Base-by-base conservation (phyloP, 2,329 filamentous ascomycete species). In the Fusarium haematococcum region DNA sequence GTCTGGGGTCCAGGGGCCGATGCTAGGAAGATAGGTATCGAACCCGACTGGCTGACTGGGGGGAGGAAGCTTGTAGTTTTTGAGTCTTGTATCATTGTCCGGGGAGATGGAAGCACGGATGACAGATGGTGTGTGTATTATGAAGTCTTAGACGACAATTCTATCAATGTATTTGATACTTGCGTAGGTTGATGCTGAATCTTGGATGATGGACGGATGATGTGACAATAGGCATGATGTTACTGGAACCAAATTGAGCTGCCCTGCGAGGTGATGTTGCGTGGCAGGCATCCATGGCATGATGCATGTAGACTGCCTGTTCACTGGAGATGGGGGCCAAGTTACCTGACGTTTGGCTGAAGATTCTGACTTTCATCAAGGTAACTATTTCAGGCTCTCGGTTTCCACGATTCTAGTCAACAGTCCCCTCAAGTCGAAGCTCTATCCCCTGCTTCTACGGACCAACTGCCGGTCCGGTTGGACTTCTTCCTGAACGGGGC, bases 381-480 rank as follows among this genome's bases (percentile, higher is more conserved):
- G 25, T n/a, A 52, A 14, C 25, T 18, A 52, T 30, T 52, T n/a
- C 14, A 48, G 48, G 48, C 11, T 18, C 25, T n/a, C 30, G 4
- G n/a, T 14, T 16, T 56, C 20, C n/a, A 35, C 30, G 27, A 20
- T 35, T 56, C 50, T 20, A 27, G n/a, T 56, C 11, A 20, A 33
- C 11, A 16, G 18, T 23, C 9, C 14, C 25, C 16, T 54, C 23
- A 48, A 48, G 43, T 48, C 43, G 9, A n/a, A 6, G 9, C 16
- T n/a, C 45, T 30, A 27, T 50, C 25, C 20, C 37, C 37, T 45
- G 37, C 13, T 23, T 14, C 23, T 20, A 18, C 27, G 30, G 43
- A 41, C 37, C 37, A 65, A 58, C 52, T 35, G 16, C 50, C 62
- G 62, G 37, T 14, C 62, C 50, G 62, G 52, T 23, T 37, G 50